A percentile compares a stretch with the other conserved stretches of the same genome.
Conservation (phyloP, 805 yeast species). For the Lipomyces yamanashiensis region DNA sequence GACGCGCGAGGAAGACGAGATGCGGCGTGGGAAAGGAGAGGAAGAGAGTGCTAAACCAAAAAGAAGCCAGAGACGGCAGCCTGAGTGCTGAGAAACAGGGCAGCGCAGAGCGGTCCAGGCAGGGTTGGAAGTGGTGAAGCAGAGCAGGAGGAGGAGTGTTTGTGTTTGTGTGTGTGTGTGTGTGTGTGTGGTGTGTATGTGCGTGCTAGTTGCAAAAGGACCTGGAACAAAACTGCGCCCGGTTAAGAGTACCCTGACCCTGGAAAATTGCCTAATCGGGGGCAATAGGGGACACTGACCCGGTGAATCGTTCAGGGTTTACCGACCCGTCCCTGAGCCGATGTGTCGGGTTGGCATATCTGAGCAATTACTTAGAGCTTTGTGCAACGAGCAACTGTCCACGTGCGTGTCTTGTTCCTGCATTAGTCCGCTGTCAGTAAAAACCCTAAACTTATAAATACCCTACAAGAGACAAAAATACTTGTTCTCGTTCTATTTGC, state of each 20-base stretch:
- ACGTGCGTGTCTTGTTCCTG: slow-evolving; percentile 14
- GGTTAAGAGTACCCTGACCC: too few relatives aligned
- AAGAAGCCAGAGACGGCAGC: neutral
- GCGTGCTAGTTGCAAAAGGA: too few relatives aligned
- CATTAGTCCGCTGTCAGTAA: neutral
- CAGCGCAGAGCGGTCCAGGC: neutral
- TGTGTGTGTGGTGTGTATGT: too few relatives aligned
- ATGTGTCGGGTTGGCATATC: too few relatives aligned
- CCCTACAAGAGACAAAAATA: neutral
- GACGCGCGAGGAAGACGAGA: neutral
- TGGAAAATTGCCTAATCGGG: too few relatives aligned
- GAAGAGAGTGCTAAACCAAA: neutral
- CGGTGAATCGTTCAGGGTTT: too few relatives aligned
- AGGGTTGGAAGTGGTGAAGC: neutral
- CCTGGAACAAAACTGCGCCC: too few relatives aligned
- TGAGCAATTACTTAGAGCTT: too few relatives aligned
- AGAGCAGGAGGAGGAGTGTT: neutral
- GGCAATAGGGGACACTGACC: too few relatives aligned
- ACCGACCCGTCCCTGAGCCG: too few relatives aligned
- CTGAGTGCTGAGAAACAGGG: neutral
- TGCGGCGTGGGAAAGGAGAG: too few relatives aligned
- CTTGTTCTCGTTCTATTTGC: neutral
- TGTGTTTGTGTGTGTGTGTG: too few relatives aligned
- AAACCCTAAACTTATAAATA: neutral
- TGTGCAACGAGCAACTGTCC: neutral